Conservation (phyloP, 2,329 filamentous ascomycete genomes). For the Berkeleyomyces rouxiae region DNA sequence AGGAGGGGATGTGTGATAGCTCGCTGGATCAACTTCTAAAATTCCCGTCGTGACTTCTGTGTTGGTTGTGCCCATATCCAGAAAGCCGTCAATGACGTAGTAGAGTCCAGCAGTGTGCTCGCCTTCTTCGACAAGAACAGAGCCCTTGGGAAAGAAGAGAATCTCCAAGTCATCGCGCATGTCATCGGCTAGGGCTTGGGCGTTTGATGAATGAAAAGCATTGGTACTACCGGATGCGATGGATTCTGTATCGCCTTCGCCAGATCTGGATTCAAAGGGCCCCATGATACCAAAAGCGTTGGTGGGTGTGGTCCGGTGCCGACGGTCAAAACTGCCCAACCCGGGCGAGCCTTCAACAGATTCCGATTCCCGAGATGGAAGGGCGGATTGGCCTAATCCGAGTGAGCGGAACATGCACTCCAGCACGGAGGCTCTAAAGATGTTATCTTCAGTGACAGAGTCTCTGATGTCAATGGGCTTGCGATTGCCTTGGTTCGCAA, state of each 20-base stretch:
- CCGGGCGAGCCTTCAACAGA: slow-evolving; percentile 77
- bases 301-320: slow-evolving; percentile 22
- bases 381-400: slow-evolving; percentile 55
- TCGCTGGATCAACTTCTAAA: slow-evolving; percentile 13
- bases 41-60: slow-evolving; percentile 8
- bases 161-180: slow-evolving; percentile 89
- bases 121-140: slow-evolving; percentile 87
- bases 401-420: slow-evolving; percentile 94
- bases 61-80: slow-evolving; percentile 48
- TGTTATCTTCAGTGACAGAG: slow-evolving; percentile 67
- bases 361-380: slow-evolving; percentile 46
- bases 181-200: slow-evolving; percentile 54
- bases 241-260: slow-evolving; percentile 76
- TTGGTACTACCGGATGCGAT: slow-evolving; percentile 54
- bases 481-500: slow-evolving; percentile 11
- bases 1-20: slow-evolving; percentile 2
- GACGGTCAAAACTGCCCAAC: slow-evolving; percentile 30
- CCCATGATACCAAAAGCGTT: slow-evolving; percentile 88
- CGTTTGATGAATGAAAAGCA: slow-evolving; percentile 43
- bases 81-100: slow-evolving; percentile 92
- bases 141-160: slow-evolving; percentile 89
- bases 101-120: slow-evolving; percentile 94
- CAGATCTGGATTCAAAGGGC: slow-evolving; percentile 52
- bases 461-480: slow-evolving; percentile 52
- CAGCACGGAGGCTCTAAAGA: slow-evolving; percentile 79